Base-by-base conservation (phyloP, 2,329 filamentous ascomycete species). In the Penicillium sumatraense region DNA sequence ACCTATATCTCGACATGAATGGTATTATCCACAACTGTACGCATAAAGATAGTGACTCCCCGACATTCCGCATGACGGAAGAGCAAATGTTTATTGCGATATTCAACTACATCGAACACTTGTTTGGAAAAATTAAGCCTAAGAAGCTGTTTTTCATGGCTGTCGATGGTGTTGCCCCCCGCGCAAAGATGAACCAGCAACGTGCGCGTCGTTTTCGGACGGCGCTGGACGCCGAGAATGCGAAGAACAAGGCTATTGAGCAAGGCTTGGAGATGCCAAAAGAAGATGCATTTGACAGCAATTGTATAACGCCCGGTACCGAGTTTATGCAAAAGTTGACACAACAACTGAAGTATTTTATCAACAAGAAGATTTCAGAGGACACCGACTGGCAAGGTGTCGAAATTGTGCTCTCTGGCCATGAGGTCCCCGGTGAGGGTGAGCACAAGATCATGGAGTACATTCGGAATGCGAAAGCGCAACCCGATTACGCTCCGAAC, bases 391-490 rank as follows among this genome's bases (percentile, higher is more conserved):
- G 95, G 95, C 95, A 99, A 78, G 90, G 90, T 57, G 95, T 96
- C 62, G 93, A 98, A 71, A 88, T 99, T 66, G 92, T 99, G 50
- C 83, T 99, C 56, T 99, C 95, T 5, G 95, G 96, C 51, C 96
- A 99, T 71, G 96, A 99, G 75, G 93, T 98, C 23, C 95, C 95
- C 6, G 95, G 95, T 67, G 96, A 99, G 78, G 95, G 95, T 67
- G 95, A 99, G 76, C 95, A 99, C 81, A 99, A 99, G 80, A 96
- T 99, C 77, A 99, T 99, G 95, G 96, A 99, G 77, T 99, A 99
- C 76, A 99, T 99, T 75, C 90, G 95, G 65, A 91, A 96, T 75
- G 91, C 95, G 59, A 98, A 98, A 81, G 92, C 93, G 46, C 95
- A 99, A 75, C 90, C 90, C 2, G 86, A 88, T 60, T 99, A 99